phyloP scores from a whole-genome alignment of 805 yeast genomes.

The Lipomyces yamadae region DNA sequence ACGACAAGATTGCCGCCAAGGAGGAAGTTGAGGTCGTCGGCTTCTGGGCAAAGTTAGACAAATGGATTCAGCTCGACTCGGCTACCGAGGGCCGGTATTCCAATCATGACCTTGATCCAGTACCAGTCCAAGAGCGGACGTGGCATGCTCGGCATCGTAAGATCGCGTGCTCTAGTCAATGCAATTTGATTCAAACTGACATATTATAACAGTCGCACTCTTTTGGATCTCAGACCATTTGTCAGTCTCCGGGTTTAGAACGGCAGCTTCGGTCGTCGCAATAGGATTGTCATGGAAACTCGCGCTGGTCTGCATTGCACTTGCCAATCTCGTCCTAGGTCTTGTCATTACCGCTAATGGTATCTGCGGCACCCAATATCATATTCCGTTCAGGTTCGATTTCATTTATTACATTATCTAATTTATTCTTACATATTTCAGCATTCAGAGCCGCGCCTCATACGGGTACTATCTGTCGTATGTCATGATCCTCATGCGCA shows the following conservation, averaged over 20 bases:
- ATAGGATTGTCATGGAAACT: constrained; percentile 53
- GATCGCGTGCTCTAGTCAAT: background rate
- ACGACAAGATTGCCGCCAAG: background rate
- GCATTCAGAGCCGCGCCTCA: constrained; percentile 52
- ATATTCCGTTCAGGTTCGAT: constrained; percentile 59
- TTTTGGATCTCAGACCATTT: constrained; percentile 40
- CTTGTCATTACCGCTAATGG: constrained; percentile 52
- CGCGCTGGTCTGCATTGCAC: constrained; percentile 52
- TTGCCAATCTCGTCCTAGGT: constrained; percentile 52
- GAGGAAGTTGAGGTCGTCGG: background rate
- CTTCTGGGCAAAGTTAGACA: constrained; percentile 25
- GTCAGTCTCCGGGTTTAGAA: constrained; percentile 51
- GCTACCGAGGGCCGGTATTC: constrained; percentile 8
- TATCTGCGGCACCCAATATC: constrained; percentile 55
- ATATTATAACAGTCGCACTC: constrained; percentile 34
- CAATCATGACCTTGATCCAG: constrained; percentile 34
- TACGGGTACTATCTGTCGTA: constrained; percentile 56
- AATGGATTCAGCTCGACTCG: constrained; percentile 20
- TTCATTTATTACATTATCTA: too few relatives aligned
- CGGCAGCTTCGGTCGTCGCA: constrained; percentile 52
- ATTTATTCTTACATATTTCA: too few relatives aligned
- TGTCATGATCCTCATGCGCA: constrained; percentile 55
- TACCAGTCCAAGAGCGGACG: constrained; percentile 46
- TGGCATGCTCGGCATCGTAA: constrained; percentile 53
- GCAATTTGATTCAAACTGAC: background rate